Conservation (phyloP, 495 filamentous ascomycete species). For the Extremus antarcticus region DNA sequence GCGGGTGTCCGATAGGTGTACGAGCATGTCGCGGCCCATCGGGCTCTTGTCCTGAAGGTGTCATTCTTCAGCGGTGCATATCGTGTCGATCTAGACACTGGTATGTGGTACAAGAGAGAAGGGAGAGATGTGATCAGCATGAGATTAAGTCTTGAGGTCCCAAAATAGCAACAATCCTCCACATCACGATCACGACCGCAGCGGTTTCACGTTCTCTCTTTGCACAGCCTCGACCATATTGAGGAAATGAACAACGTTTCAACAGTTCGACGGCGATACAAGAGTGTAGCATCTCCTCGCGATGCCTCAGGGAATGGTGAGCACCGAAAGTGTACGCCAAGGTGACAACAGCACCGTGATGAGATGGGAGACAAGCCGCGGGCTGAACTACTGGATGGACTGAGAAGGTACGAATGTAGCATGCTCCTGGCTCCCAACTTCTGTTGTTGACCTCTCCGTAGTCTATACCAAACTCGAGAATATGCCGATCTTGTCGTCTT, state of each 20-base stretch:
- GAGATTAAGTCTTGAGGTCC: background rate
- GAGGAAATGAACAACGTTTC: background rate
- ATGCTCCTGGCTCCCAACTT: background rate
- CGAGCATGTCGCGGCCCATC: too few relatives aligned
- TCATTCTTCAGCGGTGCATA: too few relatives aligned
- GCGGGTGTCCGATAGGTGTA: too few relatives aligned
- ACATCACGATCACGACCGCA: background rate
- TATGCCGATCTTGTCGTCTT: constrained; percentile 8
- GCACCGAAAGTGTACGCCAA: too few relatives aligned
- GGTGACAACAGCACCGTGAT: background rate
- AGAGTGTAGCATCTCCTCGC: background rate
- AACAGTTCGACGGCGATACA: background rate
- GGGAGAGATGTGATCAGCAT: background rate
- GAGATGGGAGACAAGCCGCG: constrained; percentile 9
- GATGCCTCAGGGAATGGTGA: too few relatives aligned
- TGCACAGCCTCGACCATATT: background rate
- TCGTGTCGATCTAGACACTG: background rate
- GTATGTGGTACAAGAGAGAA: background rate
- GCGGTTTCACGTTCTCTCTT: background rate
- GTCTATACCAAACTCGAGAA: constrained; percentile 11
- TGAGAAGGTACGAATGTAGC: constrained; percentile 1
- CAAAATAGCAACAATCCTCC: background rate
- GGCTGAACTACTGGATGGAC: constrained; percentile 2
- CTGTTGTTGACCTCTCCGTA: background rate
- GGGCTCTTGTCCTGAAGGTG: too few relatives aligned